These are phyloP conservation scores for Torrubiella hemipterigena DNA, from an alignment of 2,329 filamentous ascomycete species.

Conservation along the genomic window DNA sequence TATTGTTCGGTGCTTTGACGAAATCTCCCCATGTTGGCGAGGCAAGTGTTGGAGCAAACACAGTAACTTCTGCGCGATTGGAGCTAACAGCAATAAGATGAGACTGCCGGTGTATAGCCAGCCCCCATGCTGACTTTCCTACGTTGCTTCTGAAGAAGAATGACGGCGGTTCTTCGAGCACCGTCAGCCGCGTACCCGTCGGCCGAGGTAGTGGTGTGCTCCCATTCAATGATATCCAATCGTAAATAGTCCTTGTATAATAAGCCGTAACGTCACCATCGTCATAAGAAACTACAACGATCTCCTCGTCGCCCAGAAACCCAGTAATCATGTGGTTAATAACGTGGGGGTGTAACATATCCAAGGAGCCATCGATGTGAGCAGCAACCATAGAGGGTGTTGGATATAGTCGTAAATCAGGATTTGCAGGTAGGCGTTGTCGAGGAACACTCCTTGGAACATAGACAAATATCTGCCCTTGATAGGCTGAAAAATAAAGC, in stretches of 20 bases:
- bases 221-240: constrained; percentile 24
- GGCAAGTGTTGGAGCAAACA: constrained; percentile 38
- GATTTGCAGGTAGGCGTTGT: constrained; percentile 33
- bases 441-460: constrained; percentile 31
- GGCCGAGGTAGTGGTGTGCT: background rate
- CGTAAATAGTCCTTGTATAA: constrained; percentile 43
- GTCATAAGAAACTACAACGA: constrained; percentile 56
- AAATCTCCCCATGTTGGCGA: constrained; percentile 13
- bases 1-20: constrained; percentile 27
- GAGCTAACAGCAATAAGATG: constrained; percentile 77
- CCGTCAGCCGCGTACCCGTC: constrained; percentile 1
- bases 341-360: constrained; percentile 39
- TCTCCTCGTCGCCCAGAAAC: constrained; percentile 56
- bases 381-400: constrained; percentile 25
- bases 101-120: constrained; percentile 71
- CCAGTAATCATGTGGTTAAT: constrained; percentile 61
- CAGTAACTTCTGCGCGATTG: constrained; percentile 48
- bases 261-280: constrained; percentile 67
- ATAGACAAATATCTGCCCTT: constrained; percentile 45
- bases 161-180: constrained; percentile 10
- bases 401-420: constrained; percentile 38
- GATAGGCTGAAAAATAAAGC: constrained; percentile 51
- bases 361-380: constrained; percentile 39
- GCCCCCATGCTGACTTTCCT: constrained; percentile 71
- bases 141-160: constrained; percentile 69